phyloP scores from a whole-genome alignment of 805 yeast genomes.

The Vanderwaltozyma verrucispora region DNA sequence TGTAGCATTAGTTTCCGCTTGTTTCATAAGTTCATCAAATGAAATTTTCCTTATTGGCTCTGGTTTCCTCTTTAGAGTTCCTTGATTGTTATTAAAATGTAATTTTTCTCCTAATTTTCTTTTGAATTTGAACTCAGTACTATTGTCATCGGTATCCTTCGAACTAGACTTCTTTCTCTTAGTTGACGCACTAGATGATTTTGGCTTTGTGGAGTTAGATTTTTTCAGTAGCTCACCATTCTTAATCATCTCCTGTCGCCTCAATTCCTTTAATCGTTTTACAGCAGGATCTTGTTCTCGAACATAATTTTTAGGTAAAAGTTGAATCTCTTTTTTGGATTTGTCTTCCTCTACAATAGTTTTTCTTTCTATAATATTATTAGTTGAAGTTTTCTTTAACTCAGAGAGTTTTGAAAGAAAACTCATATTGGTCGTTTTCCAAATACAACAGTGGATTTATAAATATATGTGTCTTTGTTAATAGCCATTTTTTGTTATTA shows the following conservation, averaged over 20 bases:
- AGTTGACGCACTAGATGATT: not conserved
- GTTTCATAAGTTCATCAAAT: slow-evolving; percentile 48
- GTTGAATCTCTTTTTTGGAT: slow-evolving; percentile 6
- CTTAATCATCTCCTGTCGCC: slow-evolving; percentile 44
- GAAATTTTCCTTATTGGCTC: slow-evolving; percentile 35
- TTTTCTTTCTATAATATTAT: not conserved
- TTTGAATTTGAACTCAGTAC: slow-evolving; percentile 15
- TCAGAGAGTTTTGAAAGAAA: slow-evolving; percentile 24
- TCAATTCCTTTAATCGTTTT: slow-evolving; percentile 52
- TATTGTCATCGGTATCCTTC: slow-evolving; percentile 8
- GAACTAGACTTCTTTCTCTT: not conserved
- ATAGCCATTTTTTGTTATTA: no score
- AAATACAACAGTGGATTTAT: no score
- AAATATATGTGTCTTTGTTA: no score
- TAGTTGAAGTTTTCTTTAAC: slow-evolving; percentile 15
- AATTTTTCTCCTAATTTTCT: slow-evolving; percentile 9
- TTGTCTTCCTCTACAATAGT: not conserved
- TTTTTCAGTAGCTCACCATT: slow-evolving; percentile 30
- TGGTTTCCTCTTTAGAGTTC: slow-evolving; percentile 4
- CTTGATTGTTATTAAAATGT: not conserved
- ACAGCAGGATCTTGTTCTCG: slow-evolving; percentile 58
- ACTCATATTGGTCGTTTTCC: slow-evolving; percentile 16
- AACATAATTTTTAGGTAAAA: slow-evolving; percentile 23
- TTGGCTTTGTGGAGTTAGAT: slow-evolving; percentile 1
- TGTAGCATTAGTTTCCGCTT: slow-evolving; percentile 37